Base-by-base conservation (phyloP, 2,329 filamentous ascomycete species). In the Gnomoniopsis sp. region DNA sequence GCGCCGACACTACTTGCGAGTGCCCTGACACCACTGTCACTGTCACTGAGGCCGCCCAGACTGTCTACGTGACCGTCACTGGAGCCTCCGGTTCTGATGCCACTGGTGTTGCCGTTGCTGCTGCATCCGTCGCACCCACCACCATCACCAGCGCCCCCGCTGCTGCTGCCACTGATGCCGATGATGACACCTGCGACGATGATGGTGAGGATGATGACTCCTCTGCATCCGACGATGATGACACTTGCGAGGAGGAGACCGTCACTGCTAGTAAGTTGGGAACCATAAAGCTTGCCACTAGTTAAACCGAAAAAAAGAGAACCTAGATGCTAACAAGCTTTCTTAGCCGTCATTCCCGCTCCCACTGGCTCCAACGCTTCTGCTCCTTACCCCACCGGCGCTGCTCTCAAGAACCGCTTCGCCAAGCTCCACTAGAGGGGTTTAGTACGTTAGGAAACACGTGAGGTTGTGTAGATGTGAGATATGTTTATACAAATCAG, bases 31-130 rank as follows among this genome's bases (percentile, higher is more conserved):
- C 61, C 60, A 61, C 56, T 43, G 57, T 57, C 48, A 64, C 63
- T 15, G 60, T 63, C 41, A 65, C 65, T 10, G 62, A 59, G 38
- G 61, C 65, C 17, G 65, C 65, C 26, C 59, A 63, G 54, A 64
- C 65, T 26, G 65, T 64, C 61, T 64, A 63, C 55, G 55, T 64
- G 52, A 64, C 63, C 49, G 48, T 64, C 26, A 10, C 44, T 46
- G 55, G 47, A 21, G 38, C 52, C 22, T 51, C 56, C 26, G 53
- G 44, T 22, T n/a, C 38, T 26, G 53, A 30, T 17, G 33, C 50
- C 47, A 49, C 46, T 17, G 43, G n/a, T 43, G 36, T 36, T 15
- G 47, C 55, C 15, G 57, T 60, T 15, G 57, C 56, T 21, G 57
- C 58, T 6, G 52, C 47, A 43, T 55, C 58, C 3, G 48, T 41